These are phyloP conservation scores for Verbena officinalis DNA, from an alignment of 257 asterid genomes.

Conservation along the genomic window DNA sequence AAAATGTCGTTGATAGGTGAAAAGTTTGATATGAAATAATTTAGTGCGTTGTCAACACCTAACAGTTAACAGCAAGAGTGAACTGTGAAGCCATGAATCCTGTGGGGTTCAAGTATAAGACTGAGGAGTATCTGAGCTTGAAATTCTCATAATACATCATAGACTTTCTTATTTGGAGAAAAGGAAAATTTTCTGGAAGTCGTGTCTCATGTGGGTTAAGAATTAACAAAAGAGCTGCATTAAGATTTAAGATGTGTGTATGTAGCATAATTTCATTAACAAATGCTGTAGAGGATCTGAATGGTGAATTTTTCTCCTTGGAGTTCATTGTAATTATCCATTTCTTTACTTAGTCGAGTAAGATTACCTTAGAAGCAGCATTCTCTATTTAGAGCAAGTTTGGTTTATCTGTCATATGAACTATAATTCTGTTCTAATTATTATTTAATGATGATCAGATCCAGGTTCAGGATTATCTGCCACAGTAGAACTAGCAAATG, in stretches of 20 bases:
- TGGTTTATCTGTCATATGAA: neutral
- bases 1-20: neutral
- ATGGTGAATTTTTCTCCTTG: slow-evolving; percentile 74
- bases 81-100: neutral
- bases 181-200: neutral
- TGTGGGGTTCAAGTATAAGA: neutral
- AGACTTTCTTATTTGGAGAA: neutral
- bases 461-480: slow-evolving; percentile 85
- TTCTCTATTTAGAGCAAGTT: neutral
- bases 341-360: neutral
- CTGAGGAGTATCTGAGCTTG: neutral
- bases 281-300: slow-evolving; percentile 60
- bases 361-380: neutral
- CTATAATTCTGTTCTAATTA: slow-evolving; percentile 4
- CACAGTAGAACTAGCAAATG: slow-evolving; percentile 86
- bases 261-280: slow-evolving; percentile 64
- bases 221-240: slow-evolving; percentile 50
- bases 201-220: neutral
- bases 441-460: slow-evolving; percentile 34
- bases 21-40: neutral
- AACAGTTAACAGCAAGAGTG: neutral
- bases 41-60: neutral
- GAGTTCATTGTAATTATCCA: slow-evolving; percentile 62
- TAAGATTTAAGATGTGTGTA: slow-evolving; percentile 34
- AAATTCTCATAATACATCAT: neutral